These are phyloP conservation scores for Cinchona pubescens DNA, from an alignment of 257 asterid genomes.

Conservation along the genomic window DNA sequence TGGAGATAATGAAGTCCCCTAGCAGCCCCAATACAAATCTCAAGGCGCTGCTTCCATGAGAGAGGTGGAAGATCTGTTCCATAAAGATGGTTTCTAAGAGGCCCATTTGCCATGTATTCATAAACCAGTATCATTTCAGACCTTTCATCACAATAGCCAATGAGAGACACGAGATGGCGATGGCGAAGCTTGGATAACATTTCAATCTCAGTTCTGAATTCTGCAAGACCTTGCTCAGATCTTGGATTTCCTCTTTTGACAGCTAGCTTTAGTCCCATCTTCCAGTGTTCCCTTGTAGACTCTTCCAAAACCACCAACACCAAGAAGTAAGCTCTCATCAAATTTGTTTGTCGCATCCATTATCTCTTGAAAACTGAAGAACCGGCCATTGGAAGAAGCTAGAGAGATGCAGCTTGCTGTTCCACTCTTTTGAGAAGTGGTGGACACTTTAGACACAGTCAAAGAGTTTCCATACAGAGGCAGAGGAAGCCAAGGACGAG, in stretches of 20 bases:
- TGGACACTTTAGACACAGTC: constrained; percentile 41
- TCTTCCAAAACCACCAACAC: constrained; percentile 52
- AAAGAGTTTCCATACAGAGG: constrained; percentile 45
- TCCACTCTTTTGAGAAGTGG: constrained; percentile 42
- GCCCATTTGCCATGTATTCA: constrained; percentile 52
- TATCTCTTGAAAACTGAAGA: constrained; percentile 42
- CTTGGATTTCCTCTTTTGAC: constrained; percentile 50
- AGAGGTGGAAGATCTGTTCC: constrained; percentile 50
- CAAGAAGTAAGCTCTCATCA: constrained; percentile 45
- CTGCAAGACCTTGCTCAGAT: constrained; percentile 51
- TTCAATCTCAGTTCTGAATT: constrained; percentile 49
- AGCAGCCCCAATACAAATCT: constrained; percentile 51
- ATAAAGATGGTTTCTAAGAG: constrained; percentile 48
- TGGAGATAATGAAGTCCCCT: constrained; percentile 52
- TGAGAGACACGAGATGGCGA: constrained; percentile 48
- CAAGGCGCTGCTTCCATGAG: constrained; percentile 48
- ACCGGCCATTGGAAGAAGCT: constrained; percentile 43
- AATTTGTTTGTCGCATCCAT: constrained; percentile 48
- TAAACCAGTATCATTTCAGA: constrained; percentile 52
- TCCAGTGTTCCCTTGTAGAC: constrained; percentile 49
- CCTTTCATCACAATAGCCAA: constrained; percentile 49
- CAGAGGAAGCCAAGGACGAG: constrained; percentile 47
- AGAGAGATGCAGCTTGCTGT: constrained; percentile 49
- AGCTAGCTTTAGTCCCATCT: constrained; percentile 41
- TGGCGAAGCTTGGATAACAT: constrained; percentile 53